These are phyloP conservation scores for Scheffersomyces coipomensis DNA, from an alignment of 805 yeast genomes.

Conservation along the genomic window DNA sequence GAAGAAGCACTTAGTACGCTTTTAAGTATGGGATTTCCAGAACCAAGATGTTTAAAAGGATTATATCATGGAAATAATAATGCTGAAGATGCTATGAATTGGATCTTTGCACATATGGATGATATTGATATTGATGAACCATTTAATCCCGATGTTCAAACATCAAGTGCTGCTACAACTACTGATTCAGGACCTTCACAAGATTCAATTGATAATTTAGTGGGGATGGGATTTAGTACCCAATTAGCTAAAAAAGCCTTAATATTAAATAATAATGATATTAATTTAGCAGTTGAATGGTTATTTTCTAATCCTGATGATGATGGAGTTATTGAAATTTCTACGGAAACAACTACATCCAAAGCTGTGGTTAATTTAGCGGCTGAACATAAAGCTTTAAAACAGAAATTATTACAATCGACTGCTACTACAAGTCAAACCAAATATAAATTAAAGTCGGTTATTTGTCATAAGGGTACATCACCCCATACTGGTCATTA, in stretches of 20 bases:
- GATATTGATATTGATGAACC: constrained; percentile 75
- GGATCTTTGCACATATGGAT: constrained; percentile 89
- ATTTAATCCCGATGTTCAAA: constrained; percentile 31
- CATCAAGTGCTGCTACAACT: constrained; percentile 14
- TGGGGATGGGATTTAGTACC: constrained; percentile 75
- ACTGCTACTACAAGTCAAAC: constrained; percentile 16
- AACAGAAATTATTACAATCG: background rate
- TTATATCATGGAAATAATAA: constrained; percentile 62
- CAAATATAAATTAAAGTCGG: constrained; percentile 54
- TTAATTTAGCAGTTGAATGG: constrained; percentile 89
- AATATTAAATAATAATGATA: constrained; percentile 52
- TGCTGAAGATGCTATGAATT: constrained; percentile 78
- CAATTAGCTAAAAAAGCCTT: constrained; percentile 75
- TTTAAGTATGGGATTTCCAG: constrained; percentile 85
- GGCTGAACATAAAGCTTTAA: constrained; percentile 14
- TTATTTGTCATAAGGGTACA: constrained; percentile 85
- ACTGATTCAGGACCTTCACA: constrained; percentile 18
- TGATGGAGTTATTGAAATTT: constrained; percentile 51
- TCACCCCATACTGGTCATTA: constrained; percentile 93
- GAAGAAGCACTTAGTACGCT: constrained; percentile 53
- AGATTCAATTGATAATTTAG: constrained; percentile 47
- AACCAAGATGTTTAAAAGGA: constrained; percentile 62
- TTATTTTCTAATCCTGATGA: constrained; percentile 80
- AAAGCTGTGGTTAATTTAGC: constrained; percentile 26
- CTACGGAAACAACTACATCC: background rate